phyloP scores from a whole-genome alignment of 164 flowering plant genomes.

The Dillenia suffruticosa region DNA sequence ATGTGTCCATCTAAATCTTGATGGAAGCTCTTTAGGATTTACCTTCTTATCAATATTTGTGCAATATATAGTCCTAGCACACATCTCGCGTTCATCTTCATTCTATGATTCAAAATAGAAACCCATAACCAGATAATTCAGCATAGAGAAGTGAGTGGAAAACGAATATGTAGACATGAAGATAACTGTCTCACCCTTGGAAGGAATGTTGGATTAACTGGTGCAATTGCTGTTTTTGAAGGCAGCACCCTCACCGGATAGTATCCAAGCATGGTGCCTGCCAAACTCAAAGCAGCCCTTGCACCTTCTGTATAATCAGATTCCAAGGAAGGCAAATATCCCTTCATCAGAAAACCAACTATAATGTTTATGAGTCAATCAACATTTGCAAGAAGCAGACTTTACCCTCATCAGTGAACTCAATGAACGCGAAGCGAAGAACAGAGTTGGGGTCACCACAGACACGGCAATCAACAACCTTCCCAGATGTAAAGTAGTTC shows the following conservation, averaged over 20 bases:
- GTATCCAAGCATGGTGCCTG: slow-evolving; percentile 81
- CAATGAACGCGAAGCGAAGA: slow-evolving; percentile 80
- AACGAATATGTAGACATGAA: not conserved
- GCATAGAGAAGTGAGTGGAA: not conserved
- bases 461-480: slow-evolving; percentile 81
- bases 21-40: not conserved
- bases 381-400: not conserved
- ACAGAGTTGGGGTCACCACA: slow-evolving; percentile 80
- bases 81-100: slow-evolving; percentile 89
- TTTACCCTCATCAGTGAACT: slow-evolving; percentile 77
- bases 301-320: slow-evolving; percentile 57
- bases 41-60: slow-evolving; percentile 91
- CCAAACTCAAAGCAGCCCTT: slow-evolving; percentile 54
- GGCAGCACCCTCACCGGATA: slow-evolving; percentile 80
- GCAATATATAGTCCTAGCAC: slow-evolving; percentile 80
- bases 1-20: too few species aligned
- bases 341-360: not conserved
- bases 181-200: slow-evolving; percentile 53
- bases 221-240: slow-evolving; percentile 89
- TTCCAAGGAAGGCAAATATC: slow-evolving; percentile 2
- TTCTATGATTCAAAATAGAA: slow-evolving; percentile 30
- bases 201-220: slow-evolving; percentile 78
- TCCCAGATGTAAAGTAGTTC: slow-evolving; percentile 3
- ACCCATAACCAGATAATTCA: not conserved
- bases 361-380: not conserved